phyloP scores from a whole-genome alignment of 2,329 filamentous ascomycete species.

The Verticillium longisporum region DNA sequence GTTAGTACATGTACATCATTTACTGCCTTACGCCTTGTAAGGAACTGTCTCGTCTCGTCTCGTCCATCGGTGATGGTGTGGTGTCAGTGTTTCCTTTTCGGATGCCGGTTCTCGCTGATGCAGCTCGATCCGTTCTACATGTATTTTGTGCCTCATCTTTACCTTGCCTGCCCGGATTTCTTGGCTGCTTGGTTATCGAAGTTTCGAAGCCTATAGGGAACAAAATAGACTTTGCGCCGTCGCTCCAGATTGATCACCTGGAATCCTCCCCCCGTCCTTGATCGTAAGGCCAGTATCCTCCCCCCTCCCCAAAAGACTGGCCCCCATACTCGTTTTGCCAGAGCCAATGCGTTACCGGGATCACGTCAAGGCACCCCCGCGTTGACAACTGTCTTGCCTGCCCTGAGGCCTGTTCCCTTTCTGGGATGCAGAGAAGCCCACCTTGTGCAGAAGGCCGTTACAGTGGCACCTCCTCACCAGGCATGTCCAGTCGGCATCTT shows the following conservation, averaged over 20 bases:
- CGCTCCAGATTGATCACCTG: neutral
- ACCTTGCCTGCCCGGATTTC: neutral
- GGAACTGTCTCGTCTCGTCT: neutral
- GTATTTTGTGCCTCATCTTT: neutral
- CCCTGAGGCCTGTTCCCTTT: neutral
- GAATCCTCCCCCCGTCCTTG: neutral
- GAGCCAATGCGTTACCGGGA: neutral
- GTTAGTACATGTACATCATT: neutral
- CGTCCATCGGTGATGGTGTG: neutral
- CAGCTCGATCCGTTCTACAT: neutral
- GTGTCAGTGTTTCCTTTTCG: neutral
- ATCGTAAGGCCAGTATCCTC: neutral
- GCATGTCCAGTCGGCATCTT: neutral
- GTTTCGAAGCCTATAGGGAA: slow-evolving; percentile 2
- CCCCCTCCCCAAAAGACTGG: neutral
- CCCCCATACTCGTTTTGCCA: neutral
- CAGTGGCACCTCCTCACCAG: neutral
- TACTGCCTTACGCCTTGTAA: neutral
- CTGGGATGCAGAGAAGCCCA: too few species aligned
- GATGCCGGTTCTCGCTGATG: neutral
- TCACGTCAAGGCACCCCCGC: neutral
- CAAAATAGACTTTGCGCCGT: slow-evolving; percentile 7
- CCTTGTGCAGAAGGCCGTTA: too few species aligned
- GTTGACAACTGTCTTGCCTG: neutral
- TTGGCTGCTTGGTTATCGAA: neutral